Percentiles rank a stretch among this genome's conserved stretches.
Conservation (phyloP, 257 asterid species). For the Fraxinus cuspidata region DNA sequence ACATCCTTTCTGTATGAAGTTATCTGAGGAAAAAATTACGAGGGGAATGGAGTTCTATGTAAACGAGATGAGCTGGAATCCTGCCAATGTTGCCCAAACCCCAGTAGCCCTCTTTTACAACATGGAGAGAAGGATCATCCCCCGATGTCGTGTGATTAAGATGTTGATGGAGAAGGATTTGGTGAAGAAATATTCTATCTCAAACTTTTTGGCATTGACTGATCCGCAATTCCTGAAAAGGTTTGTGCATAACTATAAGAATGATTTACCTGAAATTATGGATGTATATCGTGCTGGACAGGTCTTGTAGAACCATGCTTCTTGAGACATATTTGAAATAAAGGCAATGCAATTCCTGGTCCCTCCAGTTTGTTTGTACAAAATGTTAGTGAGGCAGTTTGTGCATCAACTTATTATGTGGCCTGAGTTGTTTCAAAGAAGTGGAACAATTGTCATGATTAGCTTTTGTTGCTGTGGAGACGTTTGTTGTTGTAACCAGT, state of each 20-base stretch:
- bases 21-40: slow-evolving; percentile 29
- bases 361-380: background rate
- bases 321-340: background rate
- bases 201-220: too few relatives aligned
- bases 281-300: too few relatives aligned
- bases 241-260: background rate
- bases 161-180: background rate
- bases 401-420: background rate
- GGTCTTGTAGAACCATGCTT: too few relatives aligned
- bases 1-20: slow-evolving; percentile 27
- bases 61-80: slow-evolving; percentile 7
- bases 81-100: slow-evolving; percentile 4
- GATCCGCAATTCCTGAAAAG: background rate
- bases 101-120: slow-evolving; percentile 21
- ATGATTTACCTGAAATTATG: background rate
- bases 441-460: too few relatives aligned
- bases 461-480: too few relatives aligned
- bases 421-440: background rate
- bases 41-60: slow-evolving; percentile 27
- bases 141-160: slow-evolving; percentile 2
- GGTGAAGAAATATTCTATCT: background rate
- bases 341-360: too few relatives aligned
- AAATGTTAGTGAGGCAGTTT: background rate
- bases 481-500: too few relatives aligned
- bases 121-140: slow-evolving; percentile 9